Evolutionary conservation across 75 land plant species (phyloP).

Genomic region (Pinus albicaulis): DNA sequence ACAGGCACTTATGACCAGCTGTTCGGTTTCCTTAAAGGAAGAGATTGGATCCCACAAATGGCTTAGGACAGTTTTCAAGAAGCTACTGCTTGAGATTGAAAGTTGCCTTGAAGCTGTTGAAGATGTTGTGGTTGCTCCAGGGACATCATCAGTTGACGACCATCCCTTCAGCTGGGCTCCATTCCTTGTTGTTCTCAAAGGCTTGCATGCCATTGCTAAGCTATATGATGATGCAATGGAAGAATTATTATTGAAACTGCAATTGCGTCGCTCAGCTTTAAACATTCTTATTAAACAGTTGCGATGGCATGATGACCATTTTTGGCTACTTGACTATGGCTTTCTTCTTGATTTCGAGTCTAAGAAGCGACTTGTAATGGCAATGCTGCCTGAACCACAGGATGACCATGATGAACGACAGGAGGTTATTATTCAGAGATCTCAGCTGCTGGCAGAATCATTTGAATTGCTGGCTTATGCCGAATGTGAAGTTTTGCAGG

Average conservation of each 20-base stretch:
- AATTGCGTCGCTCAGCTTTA: constrained; percentile 28
- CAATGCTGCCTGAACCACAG: constrained; percentile 69
- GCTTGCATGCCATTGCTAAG: constrained; percentile 59
- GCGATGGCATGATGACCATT: constrained; percentile 42
- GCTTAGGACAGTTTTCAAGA: constrained; percentile 39
- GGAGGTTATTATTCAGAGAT: constrained; percentile 74
- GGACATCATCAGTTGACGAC: constrained; percentile 14
- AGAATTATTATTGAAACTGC: constrained; percentile 39
- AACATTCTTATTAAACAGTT: constrained; percentile 59
- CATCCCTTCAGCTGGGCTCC: constrained; percentile 38
- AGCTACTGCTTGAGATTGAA: constrained; percentile 50
- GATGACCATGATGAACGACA: constrained; percentile 72
- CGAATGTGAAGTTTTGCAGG: constrained; percentile 51
- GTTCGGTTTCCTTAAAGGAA: constrained; percentile 1
- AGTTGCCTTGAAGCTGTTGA: constrained; percentile 49
- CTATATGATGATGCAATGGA: constrained; percentile 55
- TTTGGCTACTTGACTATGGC: constrained; percentile 64
- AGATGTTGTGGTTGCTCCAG: constrained; percentile 12
- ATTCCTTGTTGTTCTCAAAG: constrained; percentile 64
- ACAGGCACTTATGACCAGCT: background rate
- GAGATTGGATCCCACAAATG: constrained; percentile 46
- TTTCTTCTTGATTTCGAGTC: constrained; percentile 56
- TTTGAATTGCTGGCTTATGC: constrained; percentile 59
- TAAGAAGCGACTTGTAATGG: constrained; percentile 60
- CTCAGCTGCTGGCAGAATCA: constrained; percentile 60